These are phyloP conservation scores for Talaromyces funiculosus DNA, from an alignment of 2,329 filamentous ascomycete genomes.

Conservation along the genomic window DNA sequence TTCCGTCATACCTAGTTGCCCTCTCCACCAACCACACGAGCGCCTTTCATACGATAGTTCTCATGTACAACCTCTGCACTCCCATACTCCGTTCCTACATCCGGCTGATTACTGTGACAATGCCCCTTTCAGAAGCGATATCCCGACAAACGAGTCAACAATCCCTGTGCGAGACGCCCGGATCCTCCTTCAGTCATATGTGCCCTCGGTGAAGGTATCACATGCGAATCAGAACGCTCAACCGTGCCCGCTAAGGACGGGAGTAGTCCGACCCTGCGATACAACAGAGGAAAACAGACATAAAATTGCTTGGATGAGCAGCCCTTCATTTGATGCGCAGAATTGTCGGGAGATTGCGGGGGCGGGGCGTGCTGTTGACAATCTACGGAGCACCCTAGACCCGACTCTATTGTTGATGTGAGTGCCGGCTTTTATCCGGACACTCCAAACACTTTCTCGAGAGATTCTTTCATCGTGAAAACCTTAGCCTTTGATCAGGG, in stretches of 20 bases:
- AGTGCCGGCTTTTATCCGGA: neutral
- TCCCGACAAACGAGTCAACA: neutral
- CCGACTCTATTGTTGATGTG: neutral
- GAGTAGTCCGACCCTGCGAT: constrained; percentile 8
- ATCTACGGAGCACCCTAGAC: constrained; percentile 1
- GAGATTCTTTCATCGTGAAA: neutral
- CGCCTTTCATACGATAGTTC: neutral
- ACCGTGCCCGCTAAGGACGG: constrained; percentile 1
- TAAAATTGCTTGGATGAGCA: neutral
- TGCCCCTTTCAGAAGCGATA: neutral
- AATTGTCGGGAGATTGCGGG: constrained; percentile 8
- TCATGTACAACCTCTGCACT: neutral
- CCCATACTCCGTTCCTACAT: neutral
- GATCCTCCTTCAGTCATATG: neutral
- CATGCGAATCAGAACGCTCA: neutral
- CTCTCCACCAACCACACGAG: neutral
- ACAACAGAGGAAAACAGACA: neutral
- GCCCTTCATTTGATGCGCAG: neutral
- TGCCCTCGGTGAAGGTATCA: neutral
- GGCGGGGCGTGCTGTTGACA: constrained; percentile 5
- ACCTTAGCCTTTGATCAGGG: neutral
- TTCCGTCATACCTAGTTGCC: constrained; percentile 2
- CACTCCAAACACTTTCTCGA: neutral
- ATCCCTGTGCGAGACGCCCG: neutral
- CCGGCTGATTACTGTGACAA: neutral